These are phyloP conservation scores for Colletotrichum eleusines DNA, from an alignment of 2,329 filamentous ascomycete genomes.

Conservation along the genomic window DNA sequence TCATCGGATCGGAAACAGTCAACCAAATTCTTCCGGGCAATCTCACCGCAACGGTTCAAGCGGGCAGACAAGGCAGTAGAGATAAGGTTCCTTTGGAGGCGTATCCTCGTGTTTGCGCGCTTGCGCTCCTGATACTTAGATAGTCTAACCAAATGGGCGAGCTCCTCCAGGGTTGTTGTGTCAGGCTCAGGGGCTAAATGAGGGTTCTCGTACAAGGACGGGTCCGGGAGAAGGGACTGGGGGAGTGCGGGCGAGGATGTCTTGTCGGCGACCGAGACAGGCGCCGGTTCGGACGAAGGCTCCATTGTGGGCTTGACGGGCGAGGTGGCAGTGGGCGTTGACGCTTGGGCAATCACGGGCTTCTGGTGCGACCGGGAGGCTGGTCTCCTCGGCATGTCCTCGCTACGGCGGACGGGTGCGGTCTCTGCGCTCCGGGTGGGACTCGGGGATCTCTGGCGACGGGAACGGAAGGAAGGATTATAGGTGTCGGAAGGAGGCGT, in stretches of 20 bases:
- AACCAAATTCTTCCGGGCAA: constrained; percentile 80
- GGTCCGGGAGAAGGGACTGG: constrained; percentile 68
- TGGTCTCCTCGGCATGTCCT: constrained; percentile 57
- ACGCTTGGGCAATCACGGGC: constrained; percentile 63
- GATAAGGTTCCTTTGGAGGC: constrained; percentile 79
- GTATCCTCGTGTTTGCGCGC: constrained; percentile 77
- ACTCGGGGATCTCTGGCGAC: constrained; percentile 66
- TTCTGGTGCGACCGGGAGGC: constrained; percentile 54
- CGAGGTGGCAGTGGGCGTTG: constrained; percentile 47
- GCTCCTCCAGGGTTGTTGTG: constrained; percentile 79
- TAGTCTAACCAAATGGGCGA: constrained; percentile 81
- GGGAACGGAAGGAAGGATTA: constrained; percentile 66
- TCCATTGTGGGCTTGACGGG: constrained; percentile 43
- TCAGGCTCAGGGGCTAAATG: constrained; percentile 71
- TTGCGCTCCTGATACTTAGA: constrained; percentile 87
- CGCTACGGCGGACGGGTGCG: constrained; percentile 59
- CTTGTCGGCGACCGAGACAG: constrained; percentile 54
- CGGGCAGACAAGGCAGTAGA: constrained; percentile 81
- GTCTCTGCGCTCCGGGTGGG: constrained; percentile 63
- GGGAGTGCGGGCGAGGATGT: constrained; percentile 59
- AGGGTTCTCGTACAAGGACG: constrained; percentile 74
- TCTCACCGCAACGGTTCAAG: constrained; percentile 79
- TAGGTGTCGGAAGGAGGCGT: constrained; percentile 61
- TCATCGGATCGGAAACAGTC: constrained; percentile 84
- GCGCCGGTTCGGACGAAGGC: constrained; percentile 46